Base-by-base conservation (phyloP, 768 basidiomycete species). In the Podaxis sp. region DNA sequence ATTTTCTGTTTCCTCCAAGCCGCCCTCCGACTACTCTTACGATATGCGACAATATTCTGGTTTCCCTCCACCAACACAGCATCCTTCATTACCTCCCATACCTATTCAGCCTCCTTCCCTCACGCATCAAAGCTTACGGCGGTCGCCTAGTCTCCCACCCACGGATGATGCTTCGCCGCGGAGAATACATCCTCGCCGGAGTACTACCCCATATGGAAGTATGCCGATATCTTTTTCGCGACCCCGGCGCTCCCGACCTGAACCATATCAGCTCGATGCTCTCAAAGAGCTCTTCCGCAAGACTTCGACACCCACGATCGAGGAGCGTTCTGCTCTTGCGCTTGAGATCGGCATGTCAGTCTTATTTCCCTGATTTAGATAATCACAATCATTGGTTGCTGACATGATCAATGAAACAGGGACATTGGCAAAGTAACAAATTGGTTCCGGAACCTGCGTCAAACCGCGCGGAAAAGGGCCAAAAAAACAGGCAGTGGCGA, bases 371-470 rank as follows among this genome's bases (percentile, higher is more conserved):
- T 41, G 48, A 58, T 66, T 52, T 57, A 51, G 66, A 65, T 58
- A 57, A 68, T 66, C 33, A 57, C 54, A 37, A 51, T 68, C 58
- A 37, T 49, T 55, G 52, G 57, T 57, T 63, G 58, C 49, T 66
- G 60, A 61, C 63, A 44, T 67, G 56, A 37, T 68, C 63, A 62
- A 69, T 58, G 60, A 64, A 61, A 63, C 69, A 87, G 85, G 91
- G 91, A 93, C 74, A 74, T 93, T 61, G 88, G 87, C 66, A 91
- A 91, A 75, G 90, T 93, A 57, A 91, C 91, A 17, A 93, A 93
- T 72, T 93, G 91, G 91, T 93, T 93, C 80, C 82, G 91, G 38
- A 93, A 93, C 70, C 80, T 93, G 62, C 84, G 91, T 40, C 91
- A 93, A 75, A 89, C 89, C 17, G 82, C 90, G n/a, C 77, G 90